These are phyloP conservation scores for Graphilbum ipis-grandicollis DNA, from an alignment of 2,329 filamentous ascomycete species.

Conservation along the genomic window DNA sequence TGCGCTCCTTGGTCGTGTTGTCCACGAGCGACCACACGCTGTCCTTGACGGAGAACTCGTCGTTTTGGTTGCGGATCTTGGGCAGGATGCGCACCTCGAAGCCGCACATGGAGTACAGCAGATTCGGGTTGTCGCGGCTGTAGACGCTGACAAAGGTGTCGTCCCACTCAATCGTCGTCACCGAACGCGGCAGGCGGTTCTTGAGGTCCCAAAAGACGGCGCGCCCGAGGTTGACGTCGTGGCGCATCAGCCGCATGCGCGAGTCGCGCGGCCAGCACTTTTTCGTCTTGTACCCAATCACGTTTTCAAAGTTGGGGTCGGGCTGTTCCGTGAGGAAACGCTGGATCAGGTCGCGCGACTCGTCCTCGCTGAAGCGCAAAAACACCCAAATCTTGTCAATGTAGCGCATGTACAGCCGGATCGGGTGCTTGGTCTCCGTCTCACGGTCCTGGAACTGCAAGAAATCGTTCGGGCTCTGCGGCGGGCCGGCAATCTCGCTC, in stretches of 20 bases:
- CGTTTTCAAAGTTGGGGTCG: conserved; percentile 97
- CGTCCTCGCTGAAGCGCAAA: conserved; percentile 81
- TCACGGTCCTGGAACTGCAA: conserved; percentile 88
- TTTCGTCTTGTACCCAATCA: conserved; percentile 98
- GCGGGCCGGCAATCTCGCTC: conserved; percentile 93
- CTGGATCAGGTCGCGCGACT: conserved; percentile 90
- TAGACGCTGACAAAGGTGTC: conserved; percentile 98
- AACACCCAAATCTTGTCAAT: conserved; percentile 99
- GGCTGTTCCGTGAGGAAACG: conserved; percentile 96
- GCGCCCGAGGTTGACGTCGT: conserved; percentile 92
- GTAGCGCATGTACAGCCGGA: conserved; percentile 92
- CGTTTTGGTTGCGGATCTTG: conserved; percentile 86
- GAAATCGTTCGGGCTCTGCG: conserved; percentile 91
- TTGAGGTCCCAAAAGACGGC: conserved; percentile 99
- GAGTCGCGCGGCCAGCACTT: conserved; percentile 98
- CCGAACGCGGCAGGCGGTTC: conserved; percentile 82
- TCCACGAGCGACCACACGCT: conserved; percentile 97
- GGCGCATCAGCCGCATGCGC: conserved; percentile 93
- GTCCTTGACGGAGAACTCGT: conserved; percentile 94
- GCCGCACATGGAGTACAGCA: conserved; percentile 94
- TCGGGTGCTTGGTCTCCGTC: conserved; percentile 84
- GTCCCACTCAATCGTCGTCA: conserved; percentile 98
- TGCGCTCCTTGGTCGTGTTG: conserved; percentile 91
- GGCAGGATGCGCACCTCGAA: conserved; percentile 95
- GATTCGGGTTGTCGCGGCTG: conserved; percentile 90